Conservation (phyloP, 441 rosid genomes). For the Pelargonium myrrhifolium region DNA sequence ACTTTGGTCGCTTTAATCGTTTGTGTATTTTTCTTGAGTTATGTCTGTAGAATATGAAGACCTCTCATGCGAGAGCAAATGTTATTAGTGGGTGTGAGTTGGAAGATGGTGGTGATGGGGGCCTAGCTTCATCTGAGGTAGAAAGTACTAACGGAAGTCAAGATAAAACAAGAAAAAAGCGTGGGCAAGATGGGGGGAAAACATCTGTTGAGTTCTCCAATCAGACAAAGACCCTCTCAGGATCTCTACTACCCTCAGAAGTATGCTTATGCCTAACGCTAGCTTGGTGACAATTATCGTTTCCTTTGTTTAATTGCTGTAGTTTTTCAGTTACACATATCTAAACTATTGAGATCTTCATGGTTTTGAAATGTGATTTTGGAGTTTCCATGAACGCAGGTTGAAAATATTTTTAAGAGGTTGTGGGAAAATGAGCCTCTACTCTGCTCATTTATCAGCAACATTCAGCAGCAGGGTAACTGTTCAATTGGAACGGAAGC, state of each 20-base stretch:
- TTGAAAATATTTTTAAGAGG: constrained; percentile 42
- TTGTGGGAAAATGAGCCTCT: constrained; percentile 82
- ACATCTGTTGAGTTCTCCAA: constrained; percentile 27
- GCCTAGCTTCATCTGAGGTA: constrained; percentile 21
- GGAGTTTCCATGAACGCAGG: constrained; percentile 36
- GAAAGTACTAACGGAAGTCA: constrained; percentile 33
- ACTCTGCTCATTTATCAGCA: constrained; percentile 69
- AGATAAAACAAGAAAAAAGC: constrained; percentile 27
- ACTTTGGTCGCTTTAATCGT: not conserved
- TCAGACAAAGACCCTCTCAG: constrained; percentile 30
- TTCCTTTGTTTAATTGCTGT: constrained; percentile 5
- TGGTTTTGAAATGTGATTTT: constrained; percentile 2
- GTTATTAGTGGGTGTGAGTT: constrained; percentile 35
- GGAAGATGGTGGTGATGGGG: constrained; percentile 34
- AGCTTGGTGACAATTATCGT: constrained; percentile 1
- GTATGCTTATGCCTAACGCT: constrained; percentile 35
- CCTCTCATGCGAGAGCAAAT: constrained; percentile 40
- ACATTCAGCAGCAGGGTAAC: constrained; percentile 54
- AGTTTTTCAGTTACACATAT: constrained; percentile 8
- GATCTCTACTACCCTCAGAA: constrained; percentile 68
- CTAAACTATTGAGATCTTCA: not conserved
- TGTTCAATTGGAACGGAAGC: constrained; percentile 29
- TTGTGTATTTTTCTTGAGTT: constrained; percentile 9
- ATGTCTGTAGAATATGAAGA: constrained; percentile 45
- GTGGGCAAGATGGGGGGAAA: constrained; percentile 20